Evolutionary conservation across 1,284 basidiomycete species (phyloP).

Genomic region (Ceratobasidium sp.): DNA sequence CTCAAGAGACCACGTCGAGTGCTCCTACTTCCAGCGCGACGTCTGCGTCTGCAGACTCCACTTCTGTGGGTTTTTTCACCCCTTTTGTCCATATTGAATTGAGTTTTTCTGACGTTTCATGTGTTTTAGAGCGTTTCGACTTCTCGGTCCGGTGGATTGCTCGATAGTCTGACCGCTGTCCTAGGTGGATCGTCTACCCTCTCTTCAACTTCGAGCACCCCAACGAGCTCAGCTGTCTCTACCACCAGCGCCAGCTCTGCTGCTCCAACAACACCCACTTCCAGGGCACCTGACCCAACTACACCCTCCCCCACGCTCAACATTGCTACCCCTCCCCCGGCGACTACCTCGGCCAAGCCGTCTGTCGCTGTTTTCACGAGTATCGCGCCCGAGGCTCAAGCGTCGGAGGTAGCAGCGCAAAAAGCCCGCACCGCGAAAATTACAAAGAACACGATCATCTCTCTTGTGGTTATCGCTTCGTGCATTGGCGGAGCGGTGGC

Average conservation of each 20-base stretch:
- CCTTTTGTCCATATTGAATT: not conserved
- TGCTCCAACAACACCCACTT: constrained; percentile 19
- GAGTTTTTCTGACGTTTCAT: constrained; percentile 16
- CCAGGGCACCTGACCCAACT: not conserved
- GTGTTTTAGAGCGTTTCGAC: constrained; percentile 20
- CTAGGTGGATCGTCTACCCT: constrained; percentile 2
- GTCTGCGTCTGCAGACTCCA: not conserved
- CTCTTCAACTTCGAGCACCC: constrained; percentile 29
- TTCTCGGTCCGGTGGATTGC: not conserved
- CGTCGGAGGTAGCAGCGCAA: constrained; percentile 18
- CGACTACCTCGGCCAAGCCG: constrained; percentile 5
- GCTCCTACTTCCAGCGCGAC: not conserved
- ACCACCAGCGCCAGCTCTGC: constrained; percentile 6
- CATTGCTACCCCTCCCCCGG: constrained; percentile 41
- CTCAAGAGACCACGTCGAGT: not conserved
- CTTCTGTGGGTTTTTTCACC: not conserved
- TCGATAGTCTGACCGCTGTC: constrained; percentile 12
- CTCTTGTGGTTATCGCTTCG: constrained; percentile 77
- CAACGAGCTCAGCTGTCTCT: constrained; percentile 9
- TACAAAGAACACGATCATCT: constrained; percentile 72
- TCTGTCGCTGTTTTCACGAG: constrained; percentile 36
- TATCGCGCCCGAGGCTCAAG: constrained; percentile 48
- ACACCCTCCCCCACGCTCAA: constrained; percentile 43
- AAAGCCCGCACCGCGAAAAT: constrained; percentile 51
- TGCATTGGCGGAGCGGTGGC: constrained; percentile 76